phyloP scores from a whole-genome alignment of 2,329 filamentous ascomycete genomes.

The Colletotrichum navitas region DNA sequence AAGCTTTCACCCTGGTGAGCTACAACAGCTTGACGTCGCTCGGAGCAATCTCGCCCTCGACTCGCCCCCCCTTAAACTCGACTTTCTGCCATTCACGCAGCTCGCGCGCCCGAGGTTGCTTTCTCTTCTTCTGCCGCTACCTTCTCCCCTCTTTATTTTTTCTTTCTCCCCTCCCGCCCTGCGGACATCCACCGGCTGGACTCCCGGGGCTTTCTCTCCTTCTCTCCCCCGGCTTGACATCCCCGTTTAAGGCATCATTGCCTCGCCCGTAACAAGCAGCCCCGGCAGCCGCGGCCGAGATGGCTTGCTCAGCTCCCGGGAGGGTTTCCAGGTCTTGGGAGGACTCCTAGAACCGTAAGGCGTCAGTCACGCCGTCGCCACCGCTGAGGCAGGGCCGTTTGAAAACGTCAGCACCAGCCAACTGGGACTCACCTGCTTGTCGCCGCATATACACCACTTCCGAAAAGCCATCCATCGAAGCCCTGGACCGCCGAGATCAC shows the following conservation, averaged over 20 bases:
- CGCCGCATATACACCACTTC: too few relatives aligned
- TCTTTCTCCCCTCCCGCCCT: neutral
- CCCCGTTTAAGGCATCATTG: neutral
- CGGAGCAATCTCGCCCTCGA: neutral
- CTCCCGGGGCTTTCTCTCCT: too few relatives aligned
- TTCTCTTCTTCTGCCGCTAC: neutral
- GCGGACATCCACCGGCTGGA: neutral
- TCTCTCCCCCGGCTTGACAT: too few relatives aligned
- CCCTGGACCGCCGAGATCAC: too few relatives aligned
- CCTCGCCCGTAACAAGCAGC: neutral
- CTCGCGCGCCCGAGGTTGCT: neutral
- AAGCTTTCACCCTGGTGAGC: constrained; percentile 6
- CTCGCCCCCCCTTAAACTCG: neutral
- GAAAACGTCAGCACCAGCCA: neutral
- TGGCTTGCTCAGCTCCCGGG: neutral
- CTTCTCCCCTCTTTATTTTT: neutral
- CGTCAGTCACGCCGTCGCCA: neutral
- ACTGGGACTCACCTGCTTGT: neutral
- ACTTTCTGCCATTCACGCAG: neutral
- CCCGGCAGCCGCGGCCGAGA: neutral
- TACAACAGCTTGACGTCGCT: constrained; percentile 2
- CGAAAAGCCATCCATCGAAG: neutral
- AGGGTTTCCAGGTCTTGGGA: neutral
- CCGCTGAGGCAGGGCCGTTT: neutral
- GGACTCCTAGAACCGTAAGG: neutral